Conservation (phyloP, 306 rosid species). For the Prunus mume region DNA sequence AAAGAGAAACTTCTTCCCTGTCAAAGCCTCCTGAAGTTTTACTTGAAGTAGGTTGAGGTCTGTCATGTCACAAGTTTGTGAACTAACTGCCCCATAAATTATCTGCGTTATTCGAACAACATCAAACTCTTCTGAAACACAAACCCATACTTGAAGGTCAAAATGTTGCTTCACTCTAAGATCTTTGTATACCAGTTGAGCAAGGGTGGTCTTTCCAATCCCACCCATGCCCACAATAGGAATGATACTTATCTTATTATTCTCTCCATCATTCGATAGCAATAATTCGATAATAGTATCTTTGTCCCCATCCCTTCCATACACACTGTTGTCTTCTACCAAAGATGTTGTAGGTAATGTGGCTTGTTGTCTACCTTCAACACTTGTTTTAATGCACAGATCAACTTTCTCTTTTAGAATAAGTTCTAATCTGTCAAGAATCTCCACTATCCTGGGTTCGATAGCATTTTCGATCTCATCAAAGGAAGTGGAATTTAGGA, state of each 20-base stretch:
- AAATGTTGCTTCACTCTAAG: not conserved
- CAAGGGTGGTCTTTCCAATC: not conserved
- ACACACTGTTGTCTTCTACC: not conserved
- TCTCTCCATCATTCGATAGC: not conserved
- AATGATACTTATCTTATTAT: not conserved
- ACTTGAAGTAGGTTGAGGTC: not conserved
- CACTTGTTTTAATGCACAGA: not conserved
- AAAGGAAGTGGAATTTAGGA: not conserved
- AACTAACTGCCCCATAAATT: not conserved
- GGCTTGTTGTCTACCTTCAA: not conserved
- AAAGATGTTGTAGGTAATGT: not conserved
- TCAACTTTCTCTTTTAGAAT: not conserved
- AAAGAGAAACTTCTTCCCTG: not conserved
- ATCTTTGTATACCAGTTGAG: not conserved
- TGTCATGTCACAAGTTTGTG: not conserved
- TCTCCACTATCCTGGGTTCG: no score
- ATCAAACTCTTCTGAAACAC: not conserved
- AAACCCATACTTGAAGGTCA: not conserved
- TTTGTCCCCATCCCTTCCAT: not conserved
- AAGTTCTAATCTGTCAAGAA: not conserved
- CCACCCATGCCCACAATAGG: not conserved
- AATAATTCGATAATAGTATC: not conserved
- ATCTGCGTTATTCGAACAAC: not conserved
- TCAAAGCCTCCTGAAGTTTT: not conserved
- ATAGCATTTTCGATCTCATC: not conserved